Base-by-base conservation (phyloP, 768 basidiomycete genomes). In the Pisolithus orientalis region DNA sequence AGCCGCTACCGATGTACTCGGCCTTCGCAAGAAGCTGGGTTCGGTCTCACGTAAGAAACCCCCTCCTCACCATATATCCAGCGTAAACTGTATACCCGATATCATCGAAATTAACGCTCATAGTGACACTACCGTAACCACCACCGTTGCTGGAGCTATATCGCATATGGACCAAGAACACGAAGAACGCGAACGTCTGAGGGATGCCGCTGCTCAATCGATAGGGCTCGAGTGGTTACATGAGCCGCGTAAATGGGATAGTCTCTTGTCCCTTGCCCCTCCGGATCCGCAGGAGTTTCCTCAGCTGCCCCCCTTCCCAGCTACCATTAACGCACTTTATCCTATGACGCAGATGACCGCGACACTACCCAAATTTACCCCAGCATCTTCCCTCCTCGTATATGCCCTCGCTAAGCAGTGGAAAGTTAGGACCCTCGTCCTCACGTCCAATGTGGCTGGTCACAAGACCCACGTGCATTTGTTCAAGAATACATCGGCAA, bases 381-480 rank as follows among this genome's bases (percentile, higher is more conserved):
- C 84, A 0, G 77, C 84, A 3, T 77, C 82, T 2, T 83, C 85
- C 6, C 68, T 90, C 24, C 80, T 88, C 42, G 80, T 85, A 53
- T 87, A 86, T 57, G 81, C 87, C 3, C 73, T 90, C 4, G 76
- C 84, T 27, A 87, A 77, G 64, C 81, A 82, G 57, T 90, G 87
- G 87, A 88, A 83, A 59, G 67, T 64, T 32, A 78, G 86, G 27
- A 79, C 75, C 55, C 72, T 90, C 52, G 69, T 88, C 34, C 72
- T 90, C 44, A 77, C 82, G 0, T 70, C 78, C 16, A 76, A 63
- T 32, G 48, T 56, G 9, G 60, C 71, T 1, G 44, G 51, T 53
- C 64, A 73, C 24, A 63, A 74, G 53, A 69, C 72, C 13, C 82
- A 87, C 61, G 70, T 90, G 29, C 89, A 91, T 62, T 65, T 91